Evolutionary conservation across 441 rosid genomes (phyloP).

Genomic region (Jatropha multifida): DNA sequence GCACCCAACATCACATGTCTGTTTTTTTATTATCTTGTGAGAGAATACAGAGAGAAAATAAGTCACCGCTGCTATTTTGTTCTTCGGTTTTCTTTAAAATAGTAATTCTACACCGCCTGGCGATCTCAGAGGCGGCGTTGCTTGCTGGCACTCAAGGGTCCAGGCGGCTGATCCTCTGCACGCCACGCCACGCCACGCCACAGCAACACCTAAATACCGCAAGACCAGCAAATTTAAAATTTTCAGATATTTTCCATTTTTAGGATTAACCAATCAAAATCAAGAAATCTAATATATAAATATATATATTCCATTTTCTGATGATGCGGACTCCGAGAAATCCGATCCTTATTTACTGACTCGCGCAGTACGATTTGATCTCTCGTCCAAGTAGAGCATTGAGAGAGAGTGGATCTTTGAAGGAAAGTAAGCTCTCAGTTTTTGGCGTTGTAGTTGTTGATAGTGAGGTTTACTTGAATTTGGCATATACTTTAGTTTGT

Average conservation of each 20-base stretch:
- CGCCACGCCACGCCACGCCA: slow-evolving; percentile 30
- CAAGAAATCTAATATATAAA: not conserved
- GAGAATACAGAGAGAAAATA: not conserved
- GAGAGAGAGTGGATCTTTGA: slow-evolving; percentile 19
- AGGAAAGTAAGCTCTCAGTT: slow-evolving; percentile 11
- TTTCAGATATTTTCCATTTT: not conserved
- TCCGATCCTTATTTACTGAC: slow-evolving; percentile 11
- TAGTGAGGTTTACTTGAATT: slow-evolving; percentile 19
- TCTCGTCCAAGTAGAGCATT: not conserved
- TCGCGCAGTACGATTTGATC: not conserved
- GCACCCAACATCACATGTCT: not conserved
- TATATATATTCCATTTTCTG: not conserved
- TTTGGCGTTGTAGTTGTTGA: slow-evolving; percentile 13
- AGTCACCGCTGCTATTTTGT: not conserved
- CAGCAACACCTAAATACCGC: not conserved
- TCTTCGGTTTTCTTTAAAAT: not conserved
- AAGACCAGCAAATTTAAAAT: not conserved
- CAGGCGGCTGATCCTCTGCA: slow-evolving; percentile 27
- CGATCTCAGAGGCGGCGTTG: slow-evolving; percentile 12
- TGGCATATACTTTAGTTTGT: not conserved
- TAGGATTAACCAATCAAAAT: not conserved
- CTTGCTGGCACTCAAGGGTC: not conserved
- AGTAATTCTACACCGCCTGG: slow-evolving; percentile 17
- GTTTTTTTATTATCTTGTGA: not conserved
- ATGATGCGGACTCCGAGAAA: slow-evolving; percentile 16